phyloP scores from a whole-genome alignment of 345 rosid genomes.

The Lumnitzera littorea region DNA sequence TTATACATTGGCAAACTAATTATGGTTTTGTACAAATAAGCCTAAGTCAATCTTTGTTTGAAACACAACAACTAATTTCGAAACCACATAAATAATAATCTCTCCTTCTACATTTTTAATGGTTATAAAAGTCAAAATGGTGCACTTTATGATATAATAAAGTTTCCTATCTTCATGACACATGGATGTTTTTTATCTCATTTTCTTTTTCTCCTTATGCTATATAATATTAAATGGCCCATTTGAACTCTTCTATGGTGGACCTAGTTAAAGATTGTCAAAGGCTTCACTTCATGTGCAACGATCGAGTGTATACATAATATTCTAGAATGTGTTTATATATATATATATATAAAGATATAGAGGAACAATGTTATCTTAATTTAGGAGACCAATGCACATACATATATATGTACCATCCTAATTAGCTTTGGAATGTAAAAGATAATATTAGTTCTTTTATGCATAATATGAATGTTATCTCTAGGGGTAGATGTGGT shows the following conservation, averaged over 20 bases:
- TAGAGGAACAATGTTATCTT: neutral
- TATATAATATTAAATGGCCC: constrained; percentile 3
- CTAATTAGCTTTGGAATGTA: too few relatives aligned
- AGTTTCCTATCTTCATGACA: neutral
- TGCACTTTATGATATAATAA: neutral
- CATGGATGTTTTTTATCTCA: neutral
- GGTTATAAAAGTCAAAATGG: constrained; percentile 8
- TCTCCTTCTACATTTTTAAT: constrained; percentile 2
- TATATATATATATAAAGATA: neutral
- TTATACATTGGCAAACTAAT: constrained; percentile 30
- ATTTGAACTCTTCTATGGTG: constrained; percentile 6
- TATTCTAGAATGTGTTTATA: neutral
- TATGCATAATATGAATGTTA: too few relatives aligned
- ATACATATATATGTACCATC: too few relatives aligned
- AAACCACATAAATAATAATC: constrained; percentile 10
- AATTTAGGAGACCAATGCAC: too few relatives aligned
- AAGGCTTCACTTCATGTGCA: constrained; percentile 9
- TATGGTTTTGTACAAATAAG: constrained; percentile 27
- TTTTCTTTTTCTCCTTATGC: neutral
- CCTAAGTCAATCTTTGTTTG: constrained; percentile 26
- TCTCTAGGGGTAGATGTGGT: too few relatives aligned
- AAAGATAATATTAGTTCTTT: too few relatives aligned
- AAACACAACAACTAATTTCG: constrained; percentile 22
- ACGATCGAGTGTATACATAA: neutral
- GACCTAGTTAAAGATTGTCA: constrained; percentile 15